These are phyloP conservation scores for Boletus pseudo-olivaceus DNA, from an alignment of 768 basidiomycete species.

Conservation along the genomic window DNA sequence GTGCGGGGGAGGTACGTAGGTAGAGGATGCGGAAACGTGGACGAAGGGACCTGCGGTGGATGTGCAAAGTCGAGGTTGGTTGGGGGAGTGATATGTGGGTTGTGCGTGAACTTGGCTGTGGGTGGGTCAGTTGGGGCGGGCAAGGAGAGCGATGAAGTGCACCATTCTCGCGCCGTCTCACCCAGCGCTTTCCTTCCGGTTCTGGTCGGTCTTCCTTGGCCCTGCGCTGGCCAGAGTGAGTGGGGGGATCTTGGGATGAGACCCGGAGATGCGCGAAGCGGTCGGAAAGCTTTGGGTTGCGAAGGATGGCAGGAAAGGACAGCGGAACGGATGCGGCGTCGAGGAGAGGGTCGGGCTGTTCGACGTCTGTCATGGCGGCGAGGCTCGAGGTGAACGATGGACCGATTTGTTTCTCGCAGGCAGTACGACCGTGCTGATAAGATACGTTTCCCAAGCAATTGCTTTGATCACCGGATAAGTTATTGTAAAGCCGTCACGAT, in stretches of 20 bases:
- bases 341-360: not conserved
- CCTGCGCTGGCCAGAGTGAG: constrained; percentile 8
- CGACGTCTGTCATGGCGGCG: constrained; percentile 8
- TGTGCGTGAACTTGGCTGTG: constrained; percentile 66
- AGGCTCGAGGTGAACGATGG: not conserved
- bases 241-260: constrained; percentile 1
- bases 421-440: too few species aligned
- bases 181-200: constrained; percentile 76
- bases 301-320: constrained; percentile 70
- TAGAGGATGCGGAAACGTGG: constrained; percentile 76
- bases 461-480: too few species aligned
- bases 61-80: constrained; percentile 52
- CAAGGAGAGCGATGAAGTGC: constrained; percentile 16
- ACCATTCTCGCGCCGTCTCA: constrained; percentile 78
- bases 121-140: not conserved
- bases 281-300: constrained; percentile 51
- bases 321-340: constrained; percentile 41
- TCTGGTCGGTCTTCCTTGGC: constrained; percentile 51
- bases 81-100: constrained; percentile 69
- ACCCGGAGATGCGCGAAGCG: constrained; percentile 52
- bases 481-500: too few species aligned
- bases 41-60: constrained; percentile 38
- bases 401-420: not conserved
- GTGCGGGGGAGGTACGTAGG: constrained; percentile 67
- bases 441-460: too few species aligned